Base-by-base conservation (phyloP, 2,329 filamentous ascomycete species). In the Fusarium miscanthi region DNA sequence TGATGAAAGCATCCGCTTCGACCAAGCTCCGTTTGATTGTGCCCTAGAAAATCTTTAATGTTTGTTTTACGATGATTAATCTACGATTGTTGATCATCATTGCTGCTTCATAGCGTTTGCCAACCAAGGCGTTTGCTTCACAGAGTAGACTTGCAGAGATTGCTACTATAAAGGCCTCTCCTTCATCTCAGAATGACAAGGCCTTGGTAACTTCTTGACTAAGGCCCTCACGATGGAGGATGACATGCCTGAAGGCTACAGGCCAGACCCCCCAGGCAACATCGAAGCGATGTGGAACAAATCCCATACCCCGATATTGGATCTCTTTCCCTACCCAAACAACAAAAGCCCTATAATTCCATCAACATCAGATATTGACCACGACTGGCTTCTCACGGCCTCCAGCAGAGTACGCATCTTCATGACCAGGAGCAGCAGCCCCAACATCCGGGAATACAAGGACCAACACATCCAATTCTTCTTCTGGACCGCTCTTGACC, bases 401-500 rank as follows among this genome's bases (percentile, higher is more conserved):
- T 13, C 8, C 13, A 16, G 17, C 5, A 14, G 48, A 21, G 12
- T 54, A 2, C 16, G 21, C 4, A 4, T 63, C 30, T 49, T 63
- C 37, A 19, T 8, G 25, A 7, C 21, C 19, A 8, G 14, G 8
- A 40, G 41, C 21, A 19, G 6, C 30, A 14, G n/a, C 37, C 14
- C 11, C 25, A 23, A 35, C 21, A 27, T 42, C 1, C 5, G 11
- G 1, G 9, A 25, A 3, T 41, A 35, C n/a, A 75, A 75, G 42
- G 7, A 8, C 12, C 9, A 56, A 3, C 70, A 79, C 11, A 46
- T 78, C 2, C 72, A 79, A 46, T 59, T 60, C 23, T 54, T 54
- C 56, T 79, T 78, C 43, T 80, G 78, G 78, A 71, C 72, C 11
- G 67, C 75, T 7, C 67, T 80, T 8, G 69, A 76, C n/a, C 69